Evolutionary conservation across 1,139 yeast genomes (phyloP).

Genomic region (Meyerozyma athensensis): DNA sequence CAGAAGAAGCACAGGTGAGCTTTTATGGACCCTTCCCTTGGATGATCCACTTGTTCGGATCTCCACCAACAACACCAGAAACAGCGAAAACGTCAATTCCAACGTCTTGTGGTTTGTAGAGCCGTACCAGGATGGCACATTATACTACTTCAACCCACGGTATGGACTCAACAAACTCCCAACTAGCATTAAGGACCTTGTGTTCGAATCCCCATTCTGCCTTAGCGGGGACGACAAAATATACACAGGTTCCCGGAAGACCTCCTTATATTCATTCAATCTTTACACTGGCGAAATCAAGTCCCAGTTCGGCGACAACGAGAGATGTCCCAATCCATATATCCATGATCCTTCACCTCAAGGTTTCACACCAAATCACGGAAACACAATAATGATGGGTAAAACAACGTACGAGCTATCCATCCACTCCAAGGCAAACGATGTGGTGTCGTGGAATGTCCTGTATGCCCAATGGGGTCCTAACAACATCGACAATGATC

Average conservation of each 20-base stretch:
- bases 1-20: slow-evolving; percentile 69
- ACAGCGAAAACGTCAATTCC: slow-evolving; percentile 20
- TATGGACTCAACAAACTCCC: slow-evolving; percentile 80
- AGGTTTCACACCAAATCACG: slow-evolving; percentile 7
- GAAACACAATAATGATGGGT: slow-evolving; percentile 39
- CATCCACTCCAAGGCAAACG: slow-evolving; percentile 49
- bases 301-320: slow-evolving; percentile 57
- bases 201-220: slow-evolving; percentile 79
- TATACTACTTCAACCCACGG: slow-evolving; percentile 80
- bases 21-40: slow-evolving; percentile 70
- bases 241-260: slow-evolving; percentile 79
- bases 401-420: slow-evolving; percentile 45
- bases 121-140: slow-evolving; percentile 79
- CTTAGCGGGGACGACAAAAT: slow-evolving; percentile 79
- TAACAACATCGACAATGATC: slow-evolving; percentile 73
- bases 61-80: slow-evolving; percentile 24
- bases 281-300: slow-evolving; percentile 73
- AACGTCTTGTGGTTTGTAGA: slow-evolving; percentile 76
- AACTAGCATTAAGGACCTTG: slow-evolving; percentile 72
- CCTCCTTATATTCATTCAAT: slow-evolving; percentile 74
- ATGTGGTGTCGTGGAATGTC: slow-evolving; percentile 76
- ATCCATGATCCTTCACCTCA: slow-evolving; percentile 15
- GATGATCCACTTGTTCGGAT: slow-evolving; percentile 48
- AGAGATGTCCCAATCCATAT: slow-evolving; percentile 30
- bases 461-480: slow-evolving; percentile 93